Conservation (phyloP, 305 asterid species). For the Fraxinus sp. region DNA sequence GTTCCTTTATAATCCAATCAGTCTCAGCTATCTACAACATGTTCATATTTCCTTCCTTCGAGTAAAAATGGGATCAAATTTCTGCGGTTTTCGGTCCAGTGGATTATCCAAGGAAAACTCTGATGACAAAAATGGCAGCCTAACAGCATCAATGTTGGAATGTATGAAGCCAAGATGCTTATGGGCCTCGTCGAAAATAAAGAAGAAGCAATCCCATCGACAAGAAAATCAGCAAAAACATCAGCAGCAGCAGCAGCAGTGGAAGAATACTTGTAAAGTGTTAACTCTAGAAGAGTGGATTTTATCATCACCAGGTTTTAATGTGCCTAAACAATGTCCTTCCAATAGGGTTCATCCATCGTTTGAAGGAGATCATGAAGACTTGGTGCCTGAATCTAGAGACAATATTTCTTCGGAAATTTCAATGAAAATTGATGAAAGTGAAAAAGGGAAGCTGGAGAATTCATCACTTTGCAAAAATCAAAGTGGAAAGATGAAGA, state of each 20-base stretch:
- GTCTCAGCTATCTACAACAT: not conserved
- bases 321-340: conserved; percentile 15
- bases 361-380: not conserved
- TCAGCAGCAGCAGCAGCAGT: conserved; percentile 2
- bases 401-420: not conserved
- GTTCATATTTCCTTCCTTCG: not conserved
- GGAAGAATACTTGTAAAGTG: not conserved
- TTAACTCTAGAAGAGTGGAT: conserved; percentile 47
- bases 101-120: conserved; percentile 16
- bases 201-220: conserved; percentile 7
- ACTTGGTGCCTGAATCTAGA: not conserved
- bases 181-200: conserved; percentile 19
- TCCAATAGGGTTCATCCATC: conserved; percentile 41
- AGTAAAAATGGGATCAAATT: conserved; percentile 28
- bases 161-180: conserved; percentile 33
- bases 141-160: conserved; percentile 24
- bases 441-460: conserved; percentile 2
- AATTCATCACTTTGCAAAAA: conserved; percentile 17
- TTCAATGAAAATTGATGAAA: not conserved
- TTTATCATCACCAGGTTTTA: conserved; percentile 34
- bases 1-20: not conserved
- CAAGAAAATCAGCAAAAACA: conserved; percentile 20
- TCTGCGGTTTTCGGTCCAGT: conserved; percentile 21
- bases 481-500: conserved; percentile 35
- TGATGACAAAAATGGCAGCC: conserved; percentile 16